These are phyloP conservation scores for Nannochloropsis limnetica DNA, from an alignment of 352 stramenopile genomes.

Conservation along the genomic window DNA sequence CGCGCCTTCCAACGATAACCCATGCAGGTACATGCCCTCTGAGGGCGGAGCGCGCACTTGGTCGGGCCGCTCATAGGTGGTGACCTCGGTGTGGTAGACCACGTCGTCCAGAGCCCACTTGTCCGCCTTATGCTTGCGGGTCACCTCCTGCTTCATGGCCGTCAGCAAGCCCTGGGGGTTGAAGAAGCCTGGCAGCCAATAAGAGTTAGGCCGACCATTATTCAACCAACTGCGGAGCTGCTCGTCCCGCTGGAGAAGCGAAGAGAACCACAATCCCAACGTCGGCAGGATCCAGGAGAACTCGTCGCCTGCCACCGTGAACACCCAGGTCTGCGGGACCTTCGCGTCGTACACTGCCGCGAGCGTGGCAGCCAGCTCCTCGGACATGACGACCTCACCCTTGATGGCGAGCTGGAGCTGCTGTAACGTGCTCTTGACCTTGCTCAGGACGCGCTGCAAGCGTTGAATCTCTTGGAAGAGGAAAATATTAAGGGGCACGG, in stretches of 20 bases:
- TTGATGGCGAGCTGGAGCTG: constrained; percentile 93
- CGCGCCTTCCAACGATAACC: constrained; percentile 89
- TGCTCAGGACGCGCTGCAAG: constrained; percentile 85
- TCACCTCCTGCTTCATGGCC: constrained; percentile 98
- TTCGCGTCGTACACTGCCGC: constrained; percentile 90
- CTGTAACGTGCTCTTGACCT: constrained; percentile 84
- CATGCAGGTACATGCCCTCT: constrained; percentile 94
- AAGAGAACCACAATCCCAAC: constrained; percentile 93
- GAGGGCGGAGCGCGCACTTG: constrained; percentile 70
- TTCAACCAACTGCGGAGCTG: constrained; percentile 92
- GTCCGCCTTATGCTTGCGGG: constrained; percentile 87
- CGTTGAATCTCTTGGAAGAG: constrained; percentile 93
- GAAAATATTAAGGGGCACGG: constrained; percentile 95
- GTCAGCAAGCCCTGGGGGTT: constrained; percentile 96
- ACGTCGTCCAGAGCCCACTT: constrained; percentile 96
- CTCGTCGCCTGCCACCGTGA: constrained; percentile 88
- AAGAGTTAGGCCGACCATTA: constrained; percentile 79
- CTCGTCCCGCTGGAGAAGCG: constrained; percentile 82
- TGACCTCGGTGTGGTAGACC: constrained; percentile 92
- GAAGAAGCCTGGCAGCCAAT: constrained; percentile 96
- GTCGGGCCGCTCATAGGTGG: constrained; percentile 77
- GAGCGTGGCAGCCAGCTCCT: constrained; percentile 84
- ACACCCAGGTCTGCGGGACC: constrained; percentile 85
- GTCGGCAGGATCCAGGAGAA: constrained; percentile 93
- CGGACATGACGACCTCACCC: constrained; percentile 94